Evolutionary conservation across 2,329 filamentous ascomycete species (phyloP).

Genomic region (Sordariomycetes sp.): DNA sequence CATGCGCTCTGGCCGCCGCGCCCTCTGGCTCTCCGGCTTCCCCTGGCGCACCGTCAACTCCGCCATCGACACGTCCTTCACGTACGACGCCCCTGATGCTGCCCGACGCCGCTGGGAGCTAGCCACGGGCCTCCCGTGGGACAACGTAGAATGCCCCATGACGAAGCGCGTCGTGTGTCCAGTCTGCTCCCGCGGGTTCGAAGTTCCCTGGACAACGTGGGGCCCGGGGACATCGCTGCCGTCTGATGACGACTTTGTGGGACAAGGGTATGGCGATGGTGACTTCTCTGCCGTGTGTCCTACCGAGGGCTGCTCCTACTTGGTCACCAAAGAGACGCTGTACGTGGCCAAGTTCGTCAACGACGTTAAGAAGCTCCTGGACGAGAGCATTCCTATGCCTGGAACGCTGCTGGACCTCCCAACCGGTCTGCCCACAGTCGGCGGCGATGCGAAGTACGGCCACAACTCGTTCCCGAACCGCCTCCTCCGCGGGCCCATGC

Average conservation of each 20-base stretch:
- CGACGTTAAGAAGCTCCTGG: constrained; percentile 37
- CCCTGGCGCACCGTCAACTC: constrained; percentile 50
- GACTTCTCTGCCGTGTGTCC: constrained; percentile 36
- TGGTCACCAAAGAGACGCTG: constrained; percentile 43
- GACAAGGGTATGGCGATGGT: constrained; percentile 47
- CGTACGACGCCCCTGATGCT: constrained; percentile 32
- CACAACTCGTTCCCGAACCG: constrained; percentile 39
- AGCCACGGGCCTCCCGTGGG: constrained; percentile 40
- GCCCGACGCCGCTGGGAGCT: constrained; percentile 32
- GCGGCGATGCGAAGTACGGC: background rate
- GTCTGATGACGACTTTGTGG: constrained; percentile 16
- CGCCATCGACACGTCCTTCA: constrained; percentile 45
- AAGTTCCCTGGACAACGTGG: constrained; percentile 48
- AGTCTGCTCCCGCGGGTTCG: constrained; percentile 25
- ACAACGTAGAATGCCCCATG: constrained; percentile 37
- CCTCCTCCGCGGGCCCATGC: constrained; percentile 33
- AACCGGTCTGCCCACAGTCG: constrained; percentile 30
- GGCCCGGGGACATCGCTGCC: constrained; percentile 14
- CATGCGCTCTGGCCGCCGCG: constrained; percentile 38
- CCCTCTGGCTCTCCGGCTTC: constrained; percentile 48
- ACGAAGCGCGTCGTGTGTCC: constrained; percentile 41
- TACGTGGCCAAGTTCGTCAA: constrained; percentile 46
- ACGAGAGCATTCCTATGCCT: constrained; percentile 41
- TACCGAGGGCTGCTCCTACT: constrained; percentile 26
- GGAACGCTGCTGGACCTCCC: constrained; percentile 49